A percentile compares a stretch with the other conserved stretches of the same genome.
Conservation (phyloP, 2,329 filamentous ascomycete species). For the Gliomastix tumulicola region DNA sequence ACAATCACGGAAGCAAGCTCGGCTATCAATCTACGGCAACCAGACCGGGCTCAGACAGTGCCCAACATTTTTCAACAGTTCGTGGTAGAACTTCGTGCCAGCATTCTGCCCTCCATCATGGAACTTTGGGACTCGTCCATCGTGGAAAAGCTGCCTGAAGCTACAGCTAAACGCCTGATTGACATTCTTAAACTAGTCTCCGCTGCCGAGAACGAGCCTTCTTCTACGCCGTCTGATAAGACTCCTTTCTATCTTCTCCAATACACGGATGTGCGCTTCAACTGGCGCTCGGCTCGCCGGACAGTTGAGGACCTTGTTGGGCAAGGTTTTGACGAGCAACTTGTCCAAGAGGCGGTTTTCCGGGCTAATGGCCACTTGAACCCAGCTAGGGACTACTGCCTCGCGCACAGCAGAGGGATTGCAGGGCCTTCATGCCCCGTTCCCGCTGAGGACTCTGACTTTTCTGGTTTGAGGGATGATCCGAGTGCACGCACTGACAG, state of each 20-base stretch:
- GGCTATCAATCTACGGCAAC: constrained; percentile 36
- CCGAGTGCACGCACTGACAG: constrained; percentile 7
- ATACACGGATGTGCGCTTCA: constrained; percentile 33
- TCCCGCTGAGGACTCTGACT: constrained; percentile 48
- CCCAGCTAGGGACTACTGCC: constrained; percentile 68
- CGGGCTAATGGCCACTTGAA: constrained; percentile 63
- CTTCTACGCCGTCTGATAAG: constrained; percentile 57
- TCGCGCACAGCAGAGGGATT: constrained; percentile 49
- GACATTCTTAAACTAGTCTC: constrained; percentile 77
- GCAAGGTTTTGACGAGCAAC: constrained; percentile 38
- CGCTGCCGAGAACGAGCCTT: constrained; percentile 65
- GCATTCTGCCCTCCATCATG: constrained; percentile 68
- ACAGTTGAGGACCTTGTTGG: constrained; percentile 23
- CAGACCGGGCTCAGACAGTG: constrained; percentile 32
- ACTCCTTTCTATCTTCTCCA: constrained; percentile 33
- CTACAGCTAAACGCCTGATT: constrained; percentile 71
- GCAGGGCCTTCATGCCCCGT: constrained; percentile 61
- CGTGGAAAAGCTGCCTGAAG: constrained; percentile 71
- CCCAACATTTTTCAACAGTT: constrained; percentile 59
- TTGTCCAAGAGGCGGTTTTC: constrained; percentile 75
- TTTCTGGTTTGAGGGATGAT: constrained; percentile 19
- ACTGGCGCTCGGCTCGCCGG: constrained; percentile 29
- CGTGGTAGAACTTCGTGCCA: constrained; percentile 76
- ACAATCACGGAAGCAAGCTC: constrained; percentile 71
- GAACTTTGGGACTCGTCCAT: constrained; percentile 81